Evolutionary conservation across 2,329 filamentous ascomycete species (phyloP).

Genomic region (Stenocarpella maydis): DNA sequence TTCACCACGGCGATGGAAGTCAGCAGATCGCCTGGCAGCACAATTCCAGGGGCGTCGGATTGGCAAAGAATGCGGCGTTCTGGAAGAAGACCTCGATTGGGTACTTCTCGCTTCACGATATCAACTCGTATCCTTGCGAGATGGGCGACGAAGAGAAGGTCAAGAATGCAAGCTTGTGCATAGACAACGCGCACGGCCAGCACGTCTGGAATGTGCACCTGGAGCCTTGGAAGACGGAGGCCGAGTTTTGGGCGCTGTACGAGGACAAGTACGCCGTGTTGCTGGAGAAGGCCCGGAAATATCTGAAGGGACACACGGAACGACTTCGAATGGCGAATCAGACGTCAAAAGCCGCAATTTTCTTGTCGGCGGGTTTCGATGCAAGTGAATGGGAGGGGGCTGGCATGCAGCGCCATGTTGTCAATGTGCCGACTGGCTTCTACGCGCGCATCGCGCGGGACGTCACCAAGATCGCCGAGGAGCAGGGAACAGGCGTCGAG

Average conservation of each 20-base stretch:
- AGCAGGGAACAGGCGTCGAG: slow-evolving; percentile 79
- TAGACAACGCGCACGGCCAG: slow-evolving; percentile 93
- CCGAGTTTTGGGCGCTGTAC: slow-evolving; percentile 91
- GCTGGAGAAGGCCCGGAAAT: slow-evolving; percentile 81
- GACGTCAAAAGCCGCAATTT: slow-evolving; percentile 83
- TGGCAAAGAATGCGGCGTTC: slow-evolving; percentile 74
- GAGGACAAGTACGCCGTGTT: slow-evolving; percentile 78
- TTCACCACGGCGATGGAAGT: slow-evolving; percentile 95
- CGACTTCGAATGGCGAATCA: slow-evolving; percentile 67
- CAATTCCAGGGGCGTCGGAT: slow-evolving; percentile 72
- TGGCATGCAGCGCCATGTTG: slow-evolving; percentile 94
- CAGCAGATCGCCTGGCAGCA: slow-evolving; percentile 93
- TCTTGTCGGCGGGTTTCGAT: slow-evolving; percentile 95
- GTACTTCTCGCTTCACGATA: slow-evolving; percentile 97
- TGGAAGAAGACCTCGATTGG: slow-evolving; percentile 90
- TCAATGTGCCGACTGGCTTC: slow-evolving; percentile 96
- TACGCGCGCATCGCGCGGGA: slow-evolving; percentile 92
- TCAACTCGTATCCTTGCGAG: slow-evolving; percentile 98
- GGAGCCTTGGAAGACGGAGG: slow-evolving; percentile 81
- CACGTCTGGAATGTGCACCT: slow-evolving; percentile 97
- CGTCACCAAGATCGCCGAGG: slow-evolving; percentile 80
- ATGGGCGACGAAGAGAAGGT: slow-evolving; percentile 93
- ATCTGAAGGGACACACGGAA: slow-evolving; percentile 76
- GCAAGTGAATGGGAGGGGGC: slow-evolving; percentile 92
- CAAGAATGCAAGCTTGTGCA: slow-evolving; percentile 90